Percentiles rank a stretch among this genome's conserved stretches.
Evolutionary conservation across 2,329 filamentous ascomycete species (phyloP).

Genomic region (Diplodia intermedia): DNA sequence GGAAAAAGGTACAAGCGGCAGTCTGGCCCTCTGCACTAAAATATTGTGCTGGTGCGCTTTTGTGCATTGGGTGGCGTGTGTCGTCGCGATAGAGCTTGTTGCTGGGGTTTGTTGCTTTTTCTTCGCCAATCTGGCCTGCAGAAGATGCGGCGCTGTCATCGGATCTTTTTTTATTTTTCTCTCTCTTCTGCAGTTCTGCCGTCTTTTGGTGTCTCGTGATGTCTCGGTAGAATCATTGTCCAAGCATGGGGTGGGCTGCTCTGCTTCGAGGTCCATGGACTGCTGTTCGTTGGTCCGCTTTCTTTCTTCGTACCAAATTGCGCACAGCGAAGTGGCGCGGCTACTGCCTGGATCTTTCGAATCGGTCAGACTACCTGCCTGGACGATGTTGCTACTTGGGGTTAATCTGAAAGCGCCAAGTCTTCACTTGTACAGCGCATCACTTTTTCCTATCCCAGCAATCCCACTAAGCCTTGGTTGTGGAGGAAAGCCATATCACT

Average conservation of each 20-base stretch:
- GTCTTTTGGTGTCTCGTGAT: too few relatives aligned
- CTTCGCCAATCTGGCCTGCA: background rate
- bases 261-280: too few relatives aligned
- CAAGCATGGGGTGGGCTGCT: too few relatives aligned
- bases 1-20: background rate
- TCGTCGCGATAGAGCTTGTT: background rate
- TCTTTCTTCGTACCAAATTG: background rate
- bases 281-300: background rate
- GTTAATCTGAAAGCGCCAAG: background rate
- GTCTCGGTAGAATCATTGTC: too few relatives aligned
- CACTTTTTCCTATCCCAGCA: background rate
- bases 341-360: background rate
- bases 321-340: background rate
- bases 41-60: background rate
- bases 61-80: background rate
- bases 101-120: background rate
- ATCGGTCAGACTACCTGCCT: background rate
- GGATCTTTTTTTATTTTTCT: too few relatives aligned
- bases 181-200: too few relatives aligned
- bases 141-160: background rate
- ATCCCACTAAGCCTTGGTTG: background rate
- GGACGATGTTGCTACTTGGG: background rate
- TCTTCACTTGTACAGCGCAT: background rate
- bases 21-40: too few relatives aligned
- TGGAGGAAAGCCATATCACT: background rate